Percentiles rank a stretch among this genome's conserved stretches.
Evolutionary conservation across 768 basidiomycete genomes (phyloP).

Genomic region (Tylopilus sp.): DNA sequence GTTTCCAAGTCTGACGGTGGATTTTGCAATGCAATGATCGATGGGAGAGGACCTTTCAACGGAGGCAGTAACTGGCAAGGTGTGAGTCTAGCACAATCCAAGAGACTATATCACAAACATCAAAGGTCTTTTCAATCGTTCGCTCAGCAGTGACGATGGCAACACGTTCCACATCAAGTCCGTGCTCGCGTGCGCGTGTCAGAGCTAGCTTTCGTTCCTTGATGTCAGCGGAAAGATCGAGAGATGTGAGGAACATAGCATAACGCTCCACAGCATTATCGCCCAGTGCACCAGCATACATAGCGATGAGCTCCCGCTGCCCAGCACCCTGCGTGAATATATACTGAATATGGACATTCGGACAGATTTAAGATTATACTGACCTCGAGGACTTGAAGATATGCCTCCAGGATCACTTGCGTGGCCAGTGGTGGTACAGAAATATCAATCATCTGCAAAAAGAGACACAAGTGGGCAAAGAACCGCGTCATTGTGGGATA

Average conservation of each 20-base stretch:
- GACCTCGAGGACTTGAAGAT: slow-evolving; percentile 85
- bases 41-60: slow-evolving; percentile 56
- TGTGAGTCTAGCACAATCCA: slow-evolving; percentile 7
- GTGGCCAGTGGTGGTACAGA: slow-evolving; percentile 69
- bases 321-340: slow-evolving; percentile 53
- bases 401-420: slow-evolving; percentile 83
- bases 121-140: slow-evolving; percentile 69
- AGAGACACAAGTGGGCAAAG: slow-evolving; percentile 91
- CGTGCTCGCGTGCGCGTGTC: slow-evolving; percentile 75
- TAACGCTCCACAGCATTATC: slow-evolving; percentile 92
- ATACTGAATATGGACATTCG: not conserved
- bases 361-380: slow-evolving; percentile 8
- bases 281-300: slow-evolving; percentile 89
- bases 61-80: slow-evolving; percentile 46
- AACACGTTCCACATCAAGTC: slow-evolving; percentile 77
- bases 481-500: slow-evolving; percentile 79
- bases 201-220: slow-evolving; percentile 68
- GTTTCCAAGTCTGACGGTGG: slow-evolving; percentile 56
- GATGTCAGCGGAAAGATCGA: slow-evolving; percentile 60
- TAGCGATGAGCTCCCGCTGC: slow-evolving; percentile 81
- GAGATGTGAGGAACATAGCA: slow-evolving; percentile 81
- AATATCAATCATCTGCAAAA: slow-evolving; percentile 77
- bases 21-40: slow-evolving; percentile 53
- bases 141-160: slow-evolving; percentile 77
- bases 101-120: slow-evolving; percentile 35